Evolutionary conservation across 208 protist species (phyloP).

Genomic region (Acanthamoeba castellanii): DNA sequence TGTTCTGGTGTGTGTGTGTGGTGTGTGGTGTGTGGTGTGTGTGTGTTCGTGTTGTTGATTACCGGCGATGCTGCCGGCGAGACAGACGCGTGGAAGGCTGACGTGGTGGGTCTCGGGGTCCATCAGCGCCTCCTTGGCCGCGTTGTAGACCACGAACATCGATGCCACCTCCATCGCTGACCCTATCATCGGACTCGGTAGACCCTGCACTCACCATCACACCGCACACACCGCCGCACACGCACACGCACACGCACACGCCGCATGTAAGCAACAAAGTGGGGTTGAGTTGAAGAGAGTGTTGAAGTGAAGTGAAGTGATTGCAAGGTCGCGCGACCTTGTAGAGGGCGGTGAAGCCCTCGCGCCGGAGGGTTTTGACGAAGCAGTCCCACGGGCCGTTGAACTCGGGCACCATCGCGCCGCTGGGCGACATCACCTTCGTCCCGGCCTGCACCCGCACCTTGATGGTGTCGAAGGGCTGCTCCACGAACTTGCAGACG

Average conservation of each 20-base stretch:
- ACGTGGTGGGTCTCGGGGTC: constrained; percentile 31
- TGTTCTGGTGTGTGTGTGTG: too few species aligned
- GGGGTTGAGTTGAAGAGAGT: not conserved
- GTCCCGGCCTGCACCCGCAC: constrained; percentile 40
- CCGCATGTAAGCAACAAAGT: not conserved
- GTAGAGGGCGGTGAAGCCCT: constrained; percentile 31
- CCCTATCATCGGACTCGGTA: constrained; percentile 19
- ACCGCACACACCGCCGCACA: too few species aligned
- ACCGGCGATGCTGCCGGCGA: constrained; percentile 47
- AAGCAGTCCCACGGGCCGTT: constrained; percentile 56
- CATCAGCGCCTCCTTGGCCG: constrained; percentile 44
- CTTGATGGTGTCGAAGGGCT: constrained; percentile 55
- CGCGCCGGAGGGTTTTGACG: constrained; percentile 20
- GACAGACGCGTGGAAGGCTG: constrained; percentile 15
- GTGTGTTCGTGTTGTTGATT: not conserved
- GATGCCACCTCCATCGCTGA: constrained; percentile 25
- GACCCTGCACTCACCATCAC: not conserved
- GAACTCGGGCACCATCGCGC: constrained; percentile 35
- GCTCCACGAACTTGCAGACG: constrained; percentile 40
- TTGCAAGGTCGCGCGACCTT: not conserved
- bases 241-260: too few species aligned
- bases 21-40: not conserved
- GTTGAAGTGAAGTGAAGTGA: too few species aligned
- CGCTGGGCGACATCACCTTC: constrained; percentile 23
- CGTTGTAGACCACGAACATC: constrained; percentile 52